Percentiles rank a stretch among this genome's conserved stretches.
phyloP scores from a whole-genome alignment of 2,329 filamentous ascomycete species.

The Fragosphaeria purpurea region DNA sequence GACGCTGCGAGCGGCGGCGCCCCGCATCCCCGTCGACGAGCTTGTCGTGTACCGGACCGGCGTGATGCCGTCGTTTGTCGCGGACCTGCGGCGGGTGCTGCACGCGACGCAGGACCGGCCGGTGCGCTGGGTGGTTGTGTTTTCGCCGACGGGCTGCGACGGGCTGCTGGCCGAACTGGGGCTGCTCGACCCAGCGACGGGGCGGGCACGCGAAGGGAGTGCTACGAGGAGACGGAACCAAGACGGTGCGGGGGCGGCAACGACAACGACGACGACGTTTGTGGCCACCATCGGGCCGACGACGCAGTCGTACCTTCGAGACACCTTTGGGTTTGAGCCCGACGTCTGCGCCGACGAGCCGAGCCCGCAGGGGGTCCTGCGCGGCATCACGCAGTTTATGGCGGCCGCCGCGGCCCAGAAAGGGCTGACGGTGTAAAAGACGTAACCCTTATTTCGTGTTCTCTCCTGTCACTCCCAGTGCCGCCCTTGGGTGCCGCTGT shows the following conservation, averaged over 20 bases:
- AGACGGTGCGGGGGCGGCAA: too few relatives aligned
- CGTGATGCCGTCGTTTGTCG: slow-evolving; percentile 68
- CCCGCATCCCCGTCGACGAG: slow-evolving; percentile 62
- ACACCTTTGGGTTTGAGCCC: slow-evolving; percentile 55
- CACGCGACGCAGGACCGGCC: slow-evolving; percentile 27
- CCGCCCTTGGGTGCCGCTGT: too few relatives aligned
- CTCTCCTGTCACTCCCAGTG: too few relatives aligned
- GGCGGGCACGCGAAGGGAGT: slow-evolving; percentile 15
- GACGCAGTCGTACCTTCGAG: slow-evolving; percentile 63
- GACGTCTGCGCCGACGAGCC: slow-evolving; percentile 76
- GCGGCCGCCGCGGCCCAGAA: background rate
- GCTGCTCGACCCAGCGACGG: slow-evolving; percentile 36
- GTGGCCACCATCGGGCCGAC: slow-evolving; percentile 91
- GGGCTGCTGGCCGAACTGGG: slow-evolving; percentile 46
- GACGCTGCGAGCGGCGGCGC: slow-evolving; percentile 15
- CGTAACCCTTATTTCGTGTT: too few relatives aligned
- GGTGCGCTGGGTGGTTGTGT: slow-evolving; percentile 65
- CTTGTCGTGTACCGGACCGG: slow-evolving; percentile 78
- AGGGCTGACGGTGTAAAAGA: too few relatives aligned
- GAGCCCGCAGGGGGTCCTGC: slow-evolving; percentile 66
- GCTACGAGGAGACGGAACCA: too few relatives aligned
- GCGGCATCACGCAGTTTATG: slow-evolving; percentile 50
- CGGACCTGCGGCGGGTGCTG: slow-evolving; percentile 50
- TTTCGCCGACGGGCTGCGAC: slow-evolving; percentile 57
- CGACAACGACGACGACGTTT: slow-evolving; percentile 40